These are phyloP conservation scores for Knufia petricola DNA, from an alignment of 2,329 filamentous ascomycete species.

Conservation along the genomic window DNA sequence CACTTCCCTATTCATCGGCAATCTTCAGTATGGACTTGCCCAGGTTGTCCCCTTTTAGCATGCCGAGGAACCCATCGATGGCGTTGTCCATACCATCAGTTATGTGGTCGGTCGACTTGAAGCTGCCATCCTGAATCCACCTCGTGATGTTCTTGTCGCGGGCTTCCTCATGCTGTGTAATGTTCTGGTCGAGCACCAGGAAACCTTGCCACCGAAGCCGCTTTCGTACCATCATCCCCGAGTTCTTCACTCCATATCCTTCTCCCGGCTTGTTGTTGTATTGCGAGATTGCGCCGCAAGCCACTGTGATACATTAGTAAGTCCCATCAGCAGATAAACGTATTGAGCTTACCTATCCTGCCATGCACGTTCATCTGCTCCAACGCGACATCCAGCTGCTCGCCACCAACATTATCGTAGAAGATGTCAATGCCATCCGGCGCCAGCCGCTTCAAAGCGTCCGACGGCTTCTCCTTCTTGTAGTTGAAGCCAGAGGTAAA, in stretches of 20 bases:
- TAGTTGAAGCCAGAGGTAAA: constrained; percentile 67
- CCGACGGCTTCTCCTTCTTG: constrained; percentile 58
- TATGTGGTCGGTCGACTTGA: constrained; percentile 55
- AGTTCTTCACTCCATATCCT: constrained; percentile 51
- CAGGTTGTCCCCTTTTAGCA: constrained; percentile 67
- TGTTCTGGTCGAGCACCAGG: constrained; percentile 51
- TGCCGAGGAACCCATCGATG: constrained; percentile 56
- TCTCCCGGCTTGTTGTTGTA: constrained; percentile 46
- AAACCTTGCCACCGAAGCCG: constrained; percentile 57
- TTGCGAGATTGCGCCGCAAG: constrained; percentile 52
- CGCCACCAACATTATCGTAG: constrained; percentile 62
- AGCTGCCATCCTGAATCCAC: constrained; percentile 59
- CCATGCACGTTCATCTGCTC: constrained; percentile 50
- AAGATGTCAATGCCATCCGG: constrained; percentile 66
- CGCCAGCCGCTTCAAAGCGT: constrained; percentile 55
- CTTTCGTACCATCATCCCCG: constrained; percentile 52
- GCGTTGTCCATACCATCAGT: constrained; percentile 65
- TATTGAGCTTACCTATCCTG: constrained; percentile 37
- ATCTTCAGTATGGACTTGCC: constrained; percentile 66
- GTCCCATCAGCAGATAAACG: neutral
- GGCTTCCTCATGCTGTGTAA: constrained; percentile 52
- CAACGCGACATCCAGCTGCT: constrained; percentile 55
- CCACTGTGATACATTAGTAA: constrained; percentile 15
- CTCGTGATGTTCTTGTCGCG: constrained; percentile 61
- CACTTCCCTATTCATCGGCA: constrained; percentile 13